Percentiles rank a stretch among this genome's conserved stretches.
These are phyloP conservation scores for Linnemannia hyalina DNA, from an alignment of 192 early-diverging fungal genomes.

Conservation along the genomic window DNA sequence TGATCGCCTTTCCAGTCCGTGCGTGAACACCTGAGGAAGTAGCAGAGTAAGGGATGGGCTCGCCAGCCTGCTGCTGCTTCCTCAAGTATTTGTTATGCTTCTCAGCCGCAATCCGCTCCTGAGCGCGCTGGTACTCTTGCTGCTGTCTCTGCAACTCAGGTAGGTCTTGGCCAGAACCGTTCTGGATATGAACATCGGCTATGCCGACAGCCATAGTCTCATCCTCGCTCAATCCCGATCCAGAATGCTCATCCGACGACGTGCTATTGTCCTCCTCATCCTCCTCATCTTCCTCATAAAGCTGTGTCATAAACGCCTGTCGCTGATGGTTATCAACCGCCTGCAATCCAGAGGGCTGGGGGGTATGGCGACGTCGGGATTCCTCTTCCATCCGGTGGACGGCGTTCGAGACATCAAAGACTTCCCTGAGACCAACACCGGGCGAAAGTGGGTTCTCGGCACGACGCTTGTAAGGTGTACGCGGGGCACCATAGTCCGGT, in stretches of 20 bases:
- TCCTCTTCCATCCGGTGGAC: constrained; percentile 82
- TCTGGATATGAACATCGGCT: constrained; percentile 14
- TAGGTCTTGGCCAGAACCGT: not conserved
- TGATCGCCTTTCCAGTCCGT: constrained; percentile 14
- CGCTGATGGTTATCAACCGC: constrained; percentile 1
- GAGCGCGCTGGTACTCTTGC: constrained; percentile 39
- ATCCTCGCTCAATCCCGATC: constrained; percentile 23
- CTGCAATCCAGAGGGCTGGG: not conserved
- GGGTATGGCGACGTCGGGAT: constrained; percentile 6
- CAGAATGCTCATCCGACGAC: constrained; percentile 17
- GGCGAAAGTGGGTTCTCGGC: constrained; percentile 63
- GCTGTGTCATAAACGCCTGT: constrained; percentile 27
- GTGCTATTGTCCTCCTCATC: not conserved
- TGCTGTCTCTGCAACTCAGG: constrained; percentile 11
- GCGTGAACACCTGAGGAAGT: not conserved
- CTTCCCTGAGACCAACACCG: constrained; percentile 69
- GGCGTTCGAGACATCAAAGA: constrained; percentile 79
- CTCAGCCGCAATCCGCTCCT: constrained; percentile 43
- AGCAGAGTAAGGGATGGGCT: constrained; percentile 12
- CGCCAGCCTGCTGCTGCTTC: constrained; percentile 32
- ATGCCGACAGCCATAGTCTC: constrained; percentile 18
- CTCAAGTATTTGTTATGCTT: constrained; percentile 31
- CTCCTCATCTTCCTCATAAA: constrained; percentile 20
- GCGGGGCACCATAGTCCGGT: constrained; percentile 15
- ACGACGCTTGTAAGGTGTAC: constrained; percentile 44